Evolutionary conservation across 352 stramenopile genomes (phyloP), one percentile per base, ranked within the genome.

Genomic region (Blastocystis sp.): DNA sequence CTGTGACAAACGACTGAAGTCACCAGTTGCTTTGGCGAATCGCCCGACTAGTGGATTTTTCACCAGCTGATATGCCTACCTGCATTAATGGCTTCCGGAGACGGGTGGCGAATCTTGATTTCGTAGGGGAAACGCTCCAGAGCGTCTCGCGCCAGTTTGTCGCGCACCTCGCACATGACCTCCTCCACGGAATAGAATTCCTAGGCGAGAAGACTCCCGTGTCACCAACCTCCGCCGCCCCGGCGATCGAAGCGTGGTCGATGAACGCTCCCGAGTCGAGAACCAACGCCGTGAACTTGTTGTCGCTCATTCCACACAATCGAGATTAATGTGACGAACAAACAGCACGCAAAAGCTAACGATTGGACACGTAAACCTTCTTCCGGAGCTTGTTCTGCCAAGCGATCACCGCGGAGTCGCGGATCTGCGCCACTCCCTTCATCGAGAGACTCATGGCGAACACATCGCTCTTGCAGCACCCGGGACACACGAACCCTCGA

Each of bases 51-150:
- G 21, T 48, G 16, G 21, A 40, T 76, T 6, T 53, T 34, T 32
- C 44, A 72, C 27, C 46, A 27, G 16, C 0, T 44, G 0, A 34
- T 21, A 38, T 36, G 42, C 44, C 27, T 34, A 73, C 75, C 48
- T 56, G 53, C 53, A n/a, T 42, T 6, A 42, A 85, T 85, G n/a
- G 75, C 57, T 40, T 85, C 75, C 4, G 36, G 14, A 64, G 51
- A 72, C 49, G 75, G 75, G 1, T 64, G 27, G 56, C 63, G 57
- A 38, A 85, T 61, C 49, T 64, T 61, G 27, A 85, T 85, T 53
- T 85, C 75, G 46, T 61, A 85, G 42, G 75, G 75, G 38, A 85
- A 85, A 11, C 54, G 75, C 16, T 85, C 38, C 11, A 85, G 49
- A 49, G 46, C 40, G 4, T 46, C 53, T 76, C 75, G 32, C 14